phyloP scores from a whole-genome alignment of 495 filamentous ascomycete genomes.

The Penicillium macrosclerotiorum region DNA sequence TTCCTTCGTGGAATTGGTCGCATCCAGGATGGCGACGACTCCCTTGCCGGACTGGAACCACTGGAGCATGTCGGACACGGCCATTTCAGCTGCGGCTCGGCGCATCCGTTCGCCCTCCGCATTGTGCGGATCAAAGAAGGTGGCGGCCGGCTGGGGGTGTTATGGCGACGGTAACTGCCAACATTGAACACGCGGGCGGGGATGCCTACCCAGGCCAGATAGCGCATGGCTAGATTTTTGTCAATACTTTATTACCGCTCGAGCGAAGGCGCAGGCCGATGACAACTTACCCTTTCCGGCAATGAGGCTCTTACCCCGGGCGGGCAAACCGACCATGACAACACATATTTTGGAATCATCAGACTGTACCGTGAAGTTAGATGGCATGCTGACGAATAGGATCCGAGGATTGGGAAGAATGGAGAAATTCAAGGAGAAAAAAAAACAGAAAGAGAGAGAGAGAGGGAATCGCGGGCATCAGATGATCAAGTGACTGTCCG shows the following conservation, averaged over 20 bases:
- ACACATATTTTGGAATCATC: slow-evolving; percentile 96
- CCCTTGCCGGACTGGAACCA: slow-evolving; percentile 78
- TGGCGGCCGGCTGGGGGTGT: slow-evolving; percentile 79
- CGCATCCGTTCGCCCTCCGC: slow-evolving; percentile 86
- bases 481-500: too few species aligned
- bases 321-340: slow-evolving; percentile 97
- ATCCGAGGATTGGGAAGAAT: background rate
- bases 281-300: slow-evolving; percentile 78
- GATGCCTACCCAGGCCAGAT: slow-evolving; percentile 94
- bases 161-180: slow-evolving; percentile 83
- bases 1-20: slow-evolving; percentile 88
- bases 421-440: background rate
- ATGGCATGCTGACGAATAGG: slow-evolving; percentile 7
- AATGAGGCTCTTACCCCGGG: slow-evolving; percentile 93
- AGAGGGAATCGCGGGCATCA: too few species aligned
- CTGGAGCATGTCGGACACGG: slow-evolving; percentile 83
- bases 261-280: slow-evolving; percentile 6
- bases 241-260: background rate
- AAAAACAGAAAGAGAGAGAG: background rate
- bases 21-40: slow-evolving; percentile 87
- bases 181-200: slow-evolving; percentile 94
- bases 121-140: slow-evolving; percentile 91
- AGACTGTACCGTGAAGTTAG: slow-evolving; percentile 56
- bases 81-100: slow-evolving; percentile 81
- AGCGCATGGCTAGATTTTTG: slow-evolving; percentile 70